These are phyloP conservation scores for Malbranchea zuffiana DNA, from an alignment of 2,329 filamentous ascomycete species.

Conservation along the genomic window DNA sequence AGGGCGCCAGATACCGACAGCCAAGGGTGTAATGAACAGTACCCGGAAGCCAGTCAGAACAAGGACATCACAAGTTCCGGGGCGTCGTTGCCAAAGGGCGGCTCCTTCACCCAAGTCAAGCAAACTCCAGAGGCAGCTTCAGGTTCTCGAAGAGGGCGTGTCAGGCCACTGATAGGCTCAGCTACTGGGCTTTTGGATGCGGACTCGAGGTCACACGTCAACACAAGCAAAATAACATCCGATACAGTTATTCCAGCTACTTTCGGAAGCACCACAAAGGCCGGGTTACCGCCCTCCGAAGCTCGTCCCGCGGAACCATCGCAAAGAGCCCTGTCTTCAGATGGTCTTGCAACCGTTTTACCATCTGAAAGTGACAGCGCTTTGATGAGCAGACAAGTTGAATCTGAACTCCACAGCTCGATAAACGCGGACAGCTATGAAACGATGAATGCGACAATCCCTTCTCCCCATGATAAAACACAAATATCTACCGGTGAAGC, in stretches of 20 bases:
- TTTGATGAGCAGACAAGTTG: no score
- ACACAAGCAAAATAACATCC: constrained; percentile 3
- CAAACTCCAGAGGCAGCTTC: constrained; percentile 5
- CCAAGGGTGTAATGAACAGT: constrained; percentile 4
- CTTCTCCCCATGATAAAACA: no score
- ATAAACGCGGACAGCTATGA: no score
- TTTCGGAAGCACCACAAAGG: constrained; percentile 3
- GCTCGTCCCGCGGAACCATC: no score
- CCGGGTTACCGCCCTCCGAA: no score
- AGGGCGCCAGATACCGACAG: constrained; percentile 9
- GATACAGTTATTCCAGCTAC: constrained; percentile 13
- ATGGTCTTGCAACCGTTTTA: no score
- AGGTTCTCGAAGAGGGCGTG: not conserved
- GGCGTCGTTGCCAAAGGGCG: constrained; percentile 2
- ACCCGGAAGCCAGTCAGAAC: not conserved
- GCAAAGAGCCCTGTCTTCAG: no score
- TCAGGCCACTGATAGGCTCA: not conserved
- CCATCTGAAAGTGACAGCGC: no score
- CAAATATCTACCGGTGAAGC: no score
- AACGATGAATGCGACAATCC: no score
- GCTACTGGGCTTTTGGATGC: not conserved
- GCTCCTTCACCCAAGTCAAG: constrained; percentile 13
- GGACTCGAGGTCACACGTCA: no score
- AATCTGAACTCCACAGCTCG: no score
- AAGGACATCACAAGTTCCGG: constrained; percentile 8